Evolutionary conservation across 2,329 filamentous ascomycete genomes (phyloP), one percentile per base, ranked within the genome.

Genomic region (Pyricularia sp.): DNA sequence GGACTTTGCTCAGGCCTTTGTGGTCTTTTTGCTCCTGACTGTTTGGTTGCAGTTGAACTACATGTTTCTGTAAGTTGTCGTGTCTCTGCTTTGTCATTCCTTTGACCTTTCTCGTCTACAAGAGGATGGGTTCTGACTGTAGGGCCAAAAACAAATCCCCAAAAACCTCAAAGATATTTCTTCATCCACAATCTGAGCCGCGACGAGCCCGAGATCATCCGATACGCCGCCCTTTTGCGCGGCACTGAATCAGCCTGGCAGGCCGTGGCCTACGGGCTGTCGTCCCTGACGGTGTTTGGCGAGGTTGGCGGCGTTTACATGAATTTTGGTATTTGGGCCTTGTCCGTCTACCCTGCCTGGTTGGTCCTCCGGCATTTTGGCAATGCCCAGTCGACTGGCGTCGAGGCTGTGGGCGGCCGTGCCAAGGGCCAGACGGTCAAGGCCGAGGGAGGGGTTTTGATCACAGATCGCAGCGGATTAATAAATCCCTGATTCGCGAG

Each of bases 211-310:
- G 87, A 93, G 72, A 84, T 92, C 1, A 85, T 93, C 63, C 84
- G 90, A 0, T 88, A 90, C 73, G 85, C 90, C 0, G 89, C 88
- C 0, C 77, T 93, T 14, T 80, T 93, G 2, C 83, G 90, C 69
- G 90, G 88, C 0, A 90, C 88, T 0, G 90, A 93, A 77, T 91
- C 88, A 1, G 90, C 88, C 0, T 90, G 88, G 79, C 90, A 93
- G 75, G 90, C 90, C 7, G 78, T 93, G 20, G 90, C 88, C 73
- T 93, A 92, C 70, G 90, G 90, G 0, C 77, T 92, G 0, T 86
- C 84, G 10, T 88, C 87, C 2, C 72, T 92, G 11, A 78, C 80
- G 0, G 75, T 91, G 6, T 89, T 92, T 75, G 89, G 85, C 1
- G 79, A 88, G 66, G 83, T 91, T 2, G 58, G 58, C 7, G 58